Conservation (phyloP, 1,139 yeast species). For the Pichia sp. region DNA sequence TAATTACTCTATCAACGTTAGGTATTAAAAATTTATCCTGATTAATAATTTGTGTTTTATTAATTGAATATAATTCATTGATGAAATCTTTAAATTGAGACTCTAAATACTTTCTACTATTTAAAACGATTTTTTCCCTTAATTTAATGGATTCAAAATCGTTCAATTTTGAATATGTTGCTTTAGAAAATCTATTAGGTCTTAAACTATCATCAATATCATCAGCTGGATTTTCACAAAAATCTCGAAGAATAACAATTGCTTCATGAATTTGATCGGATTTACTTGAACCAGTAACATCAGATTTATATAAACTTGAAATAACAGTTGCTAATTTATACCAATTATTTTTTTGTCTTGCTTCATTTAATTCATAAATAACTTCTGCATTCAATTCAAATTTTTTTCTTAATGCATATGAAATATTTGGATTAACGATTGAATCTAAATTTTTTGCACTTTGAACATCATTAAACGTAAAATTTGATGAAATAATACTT, state of each 20-base stretch:
- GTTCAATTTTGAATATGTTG: constrained; percentile 17
- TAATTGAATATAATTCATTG: constrained; percentile 61
- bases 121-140: constrained; percentile 46
- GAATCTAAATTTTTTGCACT: constrained; percentile 19
- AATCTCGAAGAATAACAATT: constrained; percentile 44
- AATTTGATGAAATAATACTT: constrained; percentile 27
- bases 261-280: constrained; percentile 60
- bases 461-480: constrained; percentile 27
- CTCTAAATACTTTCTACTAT: constrained; percentile 61
- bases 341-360: constrained; percentile 47
- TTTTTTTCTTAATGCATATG: constrained; percentile 39
- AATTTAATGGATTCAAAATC: constrained; percentile 33
- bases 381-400: constrained; percentile 72
- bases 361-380: constrained; percentile 62
- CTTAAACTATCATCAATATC: constrained; percentile 8
- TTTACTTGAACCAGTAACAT: constrained; percentile 45
- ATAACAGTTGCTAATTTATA: constrained; percentile 50
- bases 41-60: not conserved
- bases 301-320: constrained; percentile 46
- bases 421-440: constrained; percentile 27
- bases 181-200: constrained; percentile 7
- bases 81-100: constrained; percentile 69
- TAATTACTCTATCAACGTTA: constrained; percentile 20
- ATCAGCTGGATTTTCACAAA: constrained; percentile 21
- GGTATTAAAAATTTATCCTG: constrained; percentile 16